Evolutionary conservation across 371 early-diverging fungal genomes (phyloP), one percentile per base, ranked within the genome.

Genomic region (Mucor plumbeus): DNA sequence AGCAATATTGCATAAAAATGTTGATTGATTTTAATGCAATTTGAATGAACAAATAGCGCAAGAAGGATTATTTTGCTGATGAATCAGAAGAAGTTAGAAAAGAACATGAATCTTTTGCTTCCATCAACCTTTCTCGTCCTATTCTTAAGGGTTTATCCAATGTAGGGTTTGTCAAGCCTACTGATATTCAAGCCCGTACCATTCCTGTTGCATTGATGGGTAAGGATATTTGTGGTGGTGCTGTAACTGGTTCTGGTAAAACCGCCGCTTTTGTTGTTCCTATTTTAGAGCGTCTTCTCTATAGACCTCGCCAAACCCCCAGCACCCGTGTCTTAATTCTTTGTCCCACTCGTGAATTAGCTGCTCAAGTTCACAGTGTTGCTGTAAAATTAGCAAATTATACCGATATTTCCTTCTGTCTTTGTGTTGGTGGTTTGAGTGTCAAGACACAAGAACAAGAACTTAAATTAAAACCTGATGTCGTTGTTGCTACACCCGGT

Each of bases 401-500:
- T 71, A 95, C 96, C 1, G 97, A 97, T 71, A 94, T 98, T 54
- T 84, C 83, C 3, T 87, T 92, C 62, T 90, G 92, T 72, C 87
- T 99, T 31, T 92, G 93, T 80, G 96, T 97, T 34, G 90, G 99
- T 82, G 99, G 99, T 70, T 85, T 99, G 50, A 89, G 92, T 47
- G 80, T 94, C 8, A 94, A 94, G 72, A 77, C 86, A 19, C 99
- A 99, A 81, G 98, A 98, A 77, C 85, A 86, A 1, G 98, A 97
- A 73, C 87, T 99, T 31, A 85, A 90, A 40, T 85, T 87, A 69
- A 89, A 96, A 40, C 99, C 99, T 13, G 99, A 99, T 75, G 87
- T 99, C 1, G 91, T 99, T 43, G 95, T 99, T 70, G 99, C 99
- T n/a, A 99, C 99, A 1, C 99, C 99, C 5, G 99, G 99, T 75